Evolutionary conservation across 768 basidiomycete genomes (phyloP).

Genomic region (Boletus pseudo-olivaceus): DNA sequence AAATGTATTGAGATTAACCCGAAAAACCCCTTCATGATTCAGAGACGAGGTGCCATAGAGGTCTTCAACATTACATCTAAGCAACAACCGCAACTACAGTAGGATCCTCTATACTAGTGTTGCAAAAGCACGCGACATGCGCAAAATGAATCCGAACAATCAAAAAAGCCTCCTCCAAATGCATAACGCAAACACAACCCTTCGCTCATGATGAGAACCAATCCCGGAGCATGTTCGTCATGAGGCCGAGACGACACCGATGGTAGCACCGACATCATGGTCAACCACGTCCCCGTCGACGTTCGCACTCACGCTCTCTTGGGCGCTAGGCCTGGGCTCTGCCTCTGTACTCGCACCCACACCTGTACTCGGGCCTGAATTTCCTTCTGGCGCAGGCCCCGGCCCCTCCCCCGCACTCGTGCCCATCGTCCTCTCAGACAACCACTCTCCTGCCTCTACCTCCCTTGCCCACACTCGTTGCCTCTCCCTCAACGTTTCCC

Average conservation of each 20-base stretch:
- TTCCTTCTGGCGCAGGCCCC: not conserved
- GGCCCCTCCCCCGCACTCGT: not conserved
- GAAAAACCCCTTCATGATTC: not conserved
- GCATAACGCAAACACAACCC: too few species aligned
- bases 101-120: not conserved
- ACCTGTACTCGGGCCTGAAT: not conserved
- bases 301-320: not conserved
- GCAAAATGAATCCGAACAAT: not conserved
- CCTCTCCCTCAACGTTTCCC: conserved; percentile 2
- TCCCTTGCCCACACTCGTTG: conserved; percentile 14
- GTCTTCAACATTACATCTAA: not conserved
- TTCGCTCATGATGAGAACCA: too few species aligned
- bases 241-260: not conserved
- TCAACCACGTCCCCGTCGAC: not conserved
- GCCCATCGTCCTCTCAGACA: not conserved
- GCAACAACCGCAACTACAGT: not conserved
- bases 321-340: not conserved
- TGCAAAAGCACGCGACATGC: not conserved
- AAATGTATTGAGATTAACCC: not conserved
- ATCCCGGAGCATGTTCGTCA: conserved; percentile 5
- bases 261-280: not conserved
- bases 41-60: not conserved
- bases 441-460: conserved; percentile 17
- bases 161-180: not conserved
- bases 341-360: not conserved